These are phyloP conservation scores for Vicia villosa DNA, from an alignment of 306 rosid genomes.

Conservation along the genomic window DNA sequence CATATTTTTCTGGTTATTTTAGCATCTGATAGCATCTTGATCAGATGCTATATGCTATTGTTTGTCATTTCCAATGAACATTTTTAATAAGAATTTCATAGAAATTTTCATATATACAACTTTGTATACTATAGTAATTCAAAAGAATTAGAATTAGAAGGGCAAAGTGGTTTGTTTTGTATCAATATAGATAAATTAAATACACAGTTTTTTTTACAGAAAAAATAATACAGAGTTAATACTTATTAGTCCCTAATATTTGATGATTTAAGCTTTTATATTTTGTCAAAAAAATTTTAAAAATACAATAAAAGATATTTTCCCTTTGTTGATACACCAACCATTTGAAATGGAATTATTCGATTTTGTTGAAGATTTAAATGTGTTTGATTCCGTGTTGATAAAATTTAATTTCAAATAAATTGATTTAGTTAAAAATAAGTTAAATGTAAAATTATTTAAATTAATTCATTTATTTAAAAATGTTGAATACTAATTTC, in stretches of 20 bases:
- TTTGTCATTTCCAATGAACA: constrained; percentile 40
- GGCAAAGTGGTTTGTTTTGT: constrained; percentile 35
- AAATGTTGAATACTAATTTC: too few relatives aligned
- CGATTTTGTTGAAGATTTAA: too few relatives aligned
- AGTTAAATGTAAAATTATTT: too few relatives aligned
- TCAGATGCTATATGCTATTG: constrained; percentile 37
- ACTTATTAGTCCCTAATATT: background rate
- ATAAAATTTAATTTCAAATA: too few relatives aligned
- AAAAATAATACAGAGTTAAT: background rate
- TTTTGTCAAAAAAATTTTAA: background rate
- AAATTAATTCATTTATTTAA: too few relatives aligned
- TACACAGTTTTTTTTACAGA: background rate
- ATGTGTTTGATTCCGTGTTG: too few relatives aligned
- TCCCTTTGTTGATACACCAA: background rate
- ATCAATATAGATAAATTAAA: constrained; percentile 22
- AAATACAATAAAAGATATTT: background rate
- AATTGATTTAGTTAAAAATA: too few relatives aligned
- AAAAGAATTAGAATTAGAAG: constrained; percentile 29
- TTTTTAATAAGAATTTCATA: constrained; percentile 29
- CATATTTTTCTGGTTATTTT: constrained; percentile 37
- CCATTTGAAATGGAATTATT: background rate
- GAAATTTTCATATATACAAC: constrained; percentile 24
- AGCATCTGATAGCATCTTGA: constrained; percentile 41
- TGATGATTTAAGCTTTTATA: background rate
- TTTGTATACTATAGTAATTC: constrained; percentile 23